Evolutionary conservation across 306 rosid genomes (phyloP), one percentile per base, ranked within the genome.

Genomic region (Arachis stenosperma): DNA sequence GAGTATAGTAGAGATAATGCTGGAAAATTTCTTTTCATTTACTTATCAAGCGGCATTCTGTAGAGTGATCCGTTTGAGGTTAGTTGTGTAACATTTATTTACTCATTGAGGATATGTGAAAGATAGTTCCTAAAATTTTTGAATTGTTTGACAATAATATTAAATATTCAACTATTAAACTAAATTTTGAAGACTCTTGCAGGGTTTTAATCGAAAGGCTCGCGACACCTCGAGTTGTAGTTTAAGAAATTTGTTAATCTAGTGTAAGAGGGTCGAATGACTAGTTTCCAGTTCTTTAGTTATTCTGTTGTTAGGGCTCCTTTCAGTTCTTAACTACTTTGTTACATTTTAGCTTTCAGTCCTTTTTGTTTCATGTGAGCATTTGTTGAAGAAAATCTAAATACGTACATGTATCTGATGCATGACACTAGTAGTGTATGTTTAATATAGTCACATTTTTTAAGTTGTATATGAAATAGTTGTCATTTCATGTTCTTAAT

Each of bases 181-280:
- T 84, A 48, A 17, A 17, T 17, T 17, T 17, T 17, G 22, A 17
- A 17, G 22, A 17, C 22, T 17, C 22, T 17, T 17, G 63, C 94
- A 93, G 99, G 90, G 92, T 94, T 70, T 97, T 96, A 42, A 87
- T 94, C 79, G 99, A 97, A 36, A 84, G 99, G 92, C 90, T 94
- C 5, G 96, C 99, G 6, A 97, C 99, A 70, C 97, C 99, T 65
- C 96, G 91, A 84, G 93, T 85, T 75, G 93, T 85, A 8, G 88
- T 77, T 15, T 81, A 54, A 70, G 71, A 52, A 8, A 8, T 7
- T 68, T 50, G 11, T 17, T 17, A 17, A 17, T 48, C 4, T 14
- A 40, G 37, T 15, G 39, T 9, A 9, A 78, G 78, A 82, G 48
- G 61, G 36, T 59, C 9, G 56, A 50, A 5, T 60, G 22, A 17